Conservation (phyloP, 192 early-diverging fungal species). For the Chytriomyces sp. region DNA sequence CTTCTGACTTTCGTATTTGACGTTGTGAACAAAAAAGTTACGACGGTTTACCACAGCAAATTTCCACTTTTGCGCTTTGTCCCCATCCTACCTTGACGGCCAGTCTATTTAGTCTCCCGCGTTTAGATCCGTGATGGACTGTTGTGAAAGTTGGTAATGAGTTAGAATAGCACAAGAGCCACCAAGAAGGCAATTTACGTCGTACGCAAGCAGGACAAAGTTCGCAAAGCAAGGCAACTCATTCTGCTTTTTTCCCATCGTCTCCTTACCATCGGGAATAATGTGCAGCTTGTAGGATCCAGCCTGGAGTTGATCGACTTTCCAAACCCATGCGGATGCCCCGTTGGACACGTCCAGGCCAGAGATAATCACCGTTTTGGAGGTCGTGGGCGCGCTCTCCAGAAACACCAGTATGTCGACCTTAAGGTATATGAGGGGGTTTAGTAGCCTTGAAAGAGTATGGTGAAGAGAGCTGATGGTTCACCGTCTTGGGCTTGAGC, state of each 20-base stretch:
- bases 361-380: background rate
- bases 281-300: conserved; percentile 15
- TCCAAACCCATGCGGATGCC: conserved; percentile 14
- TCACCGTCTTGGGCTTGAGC: background rate
- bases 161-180: no score
- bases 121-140: no score
- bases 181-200: no score
- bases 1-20: no score
- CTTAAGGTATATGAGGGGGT: no score
- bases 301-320: background rate
- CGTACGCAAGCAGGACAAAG: no score
- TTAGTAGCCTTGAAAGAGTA: background rate
- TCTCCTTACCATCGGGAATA: conserved; percentile 25
- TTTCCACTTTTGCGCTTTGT: no score
- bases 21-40: no score
- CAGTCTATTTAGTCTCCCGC: no score
- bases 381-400: background rate
- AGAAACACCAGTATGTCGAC: conserved; percentile 11
- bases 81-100: no score
- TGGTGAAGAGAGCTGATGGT: background rate
- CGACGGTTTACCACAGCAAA: no score
- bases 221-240: conserved; percentile 19
- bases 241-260: background rate
- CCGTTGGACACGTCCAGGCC: conserved; percentile 21
- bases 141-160: no score